phyloP scores from a whole-genome alignment of 768 basidiomycete genomes.

The Rubroboletus satanas region DNA sequence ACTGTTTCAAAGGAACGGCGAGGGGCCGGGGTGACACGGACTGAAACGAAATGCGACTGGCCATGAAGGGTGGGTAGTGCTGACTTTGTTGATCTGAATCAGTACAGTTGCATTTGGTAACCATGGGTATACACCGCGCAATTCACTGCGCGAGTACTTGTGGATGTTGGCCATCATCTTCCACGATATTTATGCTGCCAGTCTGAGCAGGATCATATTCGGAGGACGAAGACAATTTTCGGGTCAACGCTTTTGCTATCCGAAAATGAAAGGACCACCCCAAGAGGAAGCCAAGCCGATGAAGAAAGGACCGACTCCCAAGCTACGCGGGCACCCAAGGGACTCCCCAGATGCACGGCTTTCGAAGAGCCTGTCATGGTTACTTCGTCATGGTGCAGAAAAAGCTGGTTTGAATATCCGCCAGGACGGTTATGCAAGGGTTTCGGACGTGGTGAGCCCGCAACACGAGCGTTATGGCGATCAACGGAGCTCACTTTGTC shows the following conservation, averaged over 20 bases:
- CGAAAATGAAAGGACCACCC: slow-evolving; percentile 7
- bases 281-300: slow-evolving; percentile 4
- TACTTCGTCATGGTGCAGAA: slow-evolving; percentile 87
- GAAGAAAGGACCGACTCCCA: slow-evolving; percentile 30
- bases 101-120: background rate
- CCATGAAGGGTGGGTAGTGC: slow-evolving; percentile 7
- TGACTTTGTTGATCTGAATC: background rate
- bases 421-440: slow-evolving; percentile 79
- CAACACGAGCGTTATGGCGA: background rate
- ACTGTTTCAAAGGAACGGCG: slow-evolving; percentile 1
- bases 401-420: slow-evolving; percentile 74
- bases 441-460: slow-evolving; percentile 75
- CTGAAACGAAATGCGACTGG: slow-evolving; percentile 5
- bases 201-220: background rate
- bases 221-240: slow-evolving; percentile 3
- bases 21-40: background rate
- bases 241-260: slow-evolving; percentile 1
- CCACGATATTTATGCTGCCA: background rate
- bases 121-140: background rate
- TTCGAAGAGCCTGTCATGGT: slow-evolving; percentile 86
- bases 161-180: slow-evolving; percentile 12
- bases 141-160: background rate
- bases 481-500: slow-evolving; percentile 5
- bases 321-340: slow-evolving; percentile 53
- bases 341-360: slow-evolving; percentile 68